Base-by-base conservation (phyloP, 371 early-diverging fungal species). In the Saksenaea vasiformis region DNA sequence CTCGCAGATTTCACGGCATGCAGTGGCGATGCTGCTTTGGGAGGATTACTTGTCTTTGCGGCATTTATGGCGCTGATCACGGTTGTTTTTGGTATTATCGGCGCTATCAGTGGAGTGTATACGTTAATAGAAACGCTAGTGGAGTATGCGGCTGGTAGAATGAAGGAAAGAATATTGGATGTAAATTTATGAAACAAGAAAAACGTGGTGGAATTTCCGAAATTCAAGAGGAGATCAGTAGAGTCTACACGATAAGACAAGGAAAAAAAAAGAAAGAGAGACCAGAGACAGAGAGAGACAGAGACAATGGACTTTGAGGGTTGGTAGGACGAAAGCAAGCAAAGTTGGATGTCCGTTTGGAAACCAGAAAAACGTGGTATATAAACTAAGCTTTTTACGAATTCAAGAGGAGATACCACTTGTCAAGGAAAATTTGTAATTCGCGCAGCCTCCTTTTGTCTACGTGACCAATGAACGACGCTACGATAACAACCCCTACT, bases 1-100 rank as follows among this genome's bases (percentile, higher is more conserved):
- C 38, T 67, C 2, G 66, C 62, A 7, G 71, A 70, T 41, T 55
- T 67, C 24, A 63, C 67, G 19, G 65, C 66, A 24, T 67, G 65
- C 24, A 71, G 67, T 43, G 69, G 71, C 22, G 74, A 68, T 54
- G 72, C 64, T 9, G 70, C 64, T 0, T 41, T 62, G 26, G 77
- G 66, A 11, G 76, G 72, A 7, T 26, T 68, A 9, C 15, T 75
- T 19, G 63, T 65, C n/a, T 61, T 70, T 56, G 51, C 64, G 15
- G 65, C 62, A 13, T 51, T 66, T 5, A 39, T 68, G 27, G 37
- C 51, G 1, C n/a, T 71, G 1, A 41, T 61, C 8, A 64, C 65
- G 15, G 55, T 71, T 31, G 35, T 66, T 7, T 70, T 74, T 69
- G 74, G 71, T 11, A 59, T 74, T 13, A 14, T 71, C n/a, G 69